Evolutionary conservation across 805 yeast species (phyloP).

Genomic region (Pichia nakasei): DNA sequence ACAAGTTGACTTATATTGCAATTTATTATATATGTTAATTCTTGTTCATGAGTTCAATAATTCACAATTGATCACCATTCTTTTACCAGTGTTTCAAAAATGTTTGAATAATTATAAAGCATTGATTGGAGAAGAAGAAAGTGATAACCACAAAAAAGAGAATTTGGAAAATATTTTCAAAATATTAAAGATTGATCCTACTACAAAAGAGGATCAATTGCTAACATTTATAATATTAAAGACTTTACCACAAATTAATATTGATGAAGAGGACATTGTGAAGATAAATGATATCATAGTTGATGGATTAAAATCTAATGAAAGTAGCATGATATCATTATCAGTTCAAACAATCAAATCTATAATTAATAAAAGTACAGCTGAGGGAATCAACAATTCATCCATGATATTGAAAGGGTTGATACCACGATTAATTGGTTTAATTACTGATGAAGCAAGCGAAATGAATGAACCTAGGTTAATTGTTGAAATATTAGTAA

Average conservation of each 20-base stretch:
- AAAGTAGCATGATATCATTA: conserved; percentile 27
- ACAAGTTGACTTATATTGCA: conserved; percentile 60
- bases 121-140: conserved; percentile 7
- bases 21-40: conserved; percentile 56
- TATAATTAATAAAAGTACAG: conserved; percentile 31
- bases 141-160: conserved; percentile 7
- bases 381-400: conserved; percentile 4
- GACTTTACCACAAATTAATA: conserved; percentile 26
- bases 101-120: conserved; percentile 27
- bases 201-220: conserved; percentile 23
- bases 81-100: conserved; percentile 43
- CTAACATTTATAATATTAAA: conserved; percentile 40
- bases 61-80: conserved; percentile 38
- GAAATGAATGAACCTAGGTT: conserved; percentile 28
- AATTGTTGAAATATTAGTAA: conserved; percentile 40
- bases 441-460: conserved; percentile 9
- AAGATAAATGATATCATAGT: conserved; percentile 28
- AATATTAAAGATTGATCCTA: conserved; percentile 14
- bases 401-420: conserved; percentile 14
- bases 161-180: conserved; percentile 28
- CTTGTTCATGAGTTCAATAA: conserved; percentile 40
- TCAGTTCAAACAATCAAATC: conserved; percentile 57
- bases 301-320: conserved; percentile 28
- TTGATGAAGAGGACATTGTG: conserved; percentile 31
- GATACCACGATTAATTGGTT: conserved; percentile 36